These are phyloP conservation scores for Rubia occidens DNA, from an alignment of 305 asterid species.

Conservation along the genomic window DNA sequence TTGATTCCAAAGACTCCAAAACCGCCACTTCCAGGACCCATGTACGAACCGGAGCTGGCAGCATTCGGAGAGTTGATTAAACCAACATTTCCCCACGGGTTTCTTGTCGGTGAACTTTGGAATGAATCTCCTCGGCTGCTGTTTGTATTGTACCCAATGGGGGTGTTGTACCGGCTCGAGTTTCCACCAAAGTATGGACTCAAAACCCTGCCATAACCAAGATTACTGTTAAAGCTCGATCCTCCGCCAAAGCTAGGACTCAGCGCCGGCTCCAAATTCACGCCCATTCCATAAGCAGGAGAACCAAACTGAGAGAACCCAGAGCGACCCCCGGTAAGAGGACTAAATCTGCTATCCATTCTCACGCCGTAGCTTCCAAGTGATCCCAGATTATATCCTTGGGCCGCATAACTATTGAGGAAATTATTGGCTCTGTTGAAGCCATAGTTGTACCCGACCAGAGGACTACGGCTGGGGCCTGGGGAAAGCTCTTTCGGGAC, in stretches of 20 bases:
- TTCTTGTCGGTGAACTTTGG: constrained; percentile 21
- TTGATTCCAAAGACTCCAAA: constrained; percentile 63
- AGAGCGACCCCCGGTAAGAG: constrained; percentile 39
- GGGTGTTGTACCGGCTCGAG: constrained; percentile 45
- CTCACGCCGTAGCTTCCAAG: constrained; percentile 48
- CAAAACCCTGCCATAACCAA: constrained; percentile 48
- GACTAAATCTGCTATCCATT: constrained; percentile 50
- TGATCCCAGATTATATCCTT: constrained; percentile 40
- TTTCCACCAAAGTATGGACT: constrained; percentile 44
- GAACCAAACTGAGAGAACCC: constrained; percentile 51
- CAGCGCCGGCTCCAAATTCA: constrained; percentile 50
- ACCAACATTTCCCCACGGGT: constrained; percentile 59
- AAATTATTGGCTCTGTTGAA: constrained; percentile 47
- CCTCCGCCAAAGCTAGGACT: constrained; percentile 44
- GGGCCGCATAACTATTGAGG: constrained; percentile 44
- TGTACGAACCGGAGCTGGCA: constrained; percentile 52
- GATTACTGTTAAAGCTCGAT: constrained; percentile 37
- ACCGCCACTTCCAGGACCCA: constrained; percentile 60
- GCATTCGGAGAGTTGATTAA: constrained; percentile 41
- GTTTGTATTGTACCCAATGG: constrained; percentile 47
- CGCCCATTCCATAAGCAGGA: constrained; percentile 50
- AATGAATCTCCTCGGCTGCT: constrained; percentile 46
- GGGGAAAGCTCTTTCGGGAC: constrained; percentile 81
- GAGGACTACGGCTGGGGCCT: constrained; percentile 48
- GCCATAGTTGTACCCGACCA: constrained; percentile 46